These are phyloP conservation scores for Neospora caninum DNA, from an alignment of 169 alveolate species.

Conservation along the genomic window DNA sequence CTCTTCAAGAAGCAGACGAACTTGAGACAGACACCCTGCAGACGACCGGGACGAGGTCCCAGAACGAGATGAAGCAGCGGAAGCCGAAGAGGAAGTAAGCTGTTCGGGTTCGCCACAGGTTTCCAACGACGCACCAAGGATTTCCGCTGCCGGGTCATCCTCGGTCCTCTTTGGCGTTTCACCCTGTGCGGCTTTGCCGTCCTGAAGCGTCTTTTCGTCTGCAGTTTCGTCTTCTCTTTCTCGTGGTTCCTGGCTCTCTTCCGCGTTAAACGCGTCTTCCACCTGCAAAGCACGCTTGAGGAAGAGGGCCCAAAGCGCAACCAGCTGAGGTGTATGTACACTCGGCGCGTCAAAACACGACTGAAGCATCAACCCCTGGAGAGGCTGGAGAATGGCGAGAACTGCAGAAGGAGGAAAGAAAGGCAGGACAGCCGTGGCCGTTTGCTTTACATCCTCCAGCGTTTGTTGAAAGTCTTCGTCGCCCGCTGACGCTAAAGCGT, in stretches of 20 bases:
- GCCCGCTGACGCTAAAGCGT: constrained; percentile 13
- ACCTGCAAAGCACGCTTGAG: background rate
- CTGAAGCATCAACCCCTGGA: constrained; percentile 26
- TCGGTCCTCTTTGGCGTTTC: no score
- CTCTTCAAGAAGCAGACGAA: constrained; percentile 5
- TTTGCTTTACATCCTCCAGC: background rate
- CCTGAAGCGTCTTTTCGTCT: background rate
- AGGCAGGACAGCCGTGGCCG: constrained; percentile 8
- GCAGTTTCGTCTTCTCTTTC: background rate
- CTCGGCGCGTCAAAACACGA: background rate
- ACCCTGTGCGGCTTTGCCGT: background rate
- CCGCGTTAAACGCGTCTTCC: background rate
- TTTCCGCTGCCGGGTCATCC: no score
- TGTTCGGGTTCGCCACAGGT: no score
- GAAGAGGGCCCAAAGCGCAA: background rate
- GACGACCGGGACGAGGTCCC: background rate
- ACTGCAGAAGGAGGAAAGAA: background rate
- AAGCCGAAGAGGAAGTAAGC: background rate
- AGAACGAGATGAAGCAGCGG: background rate
- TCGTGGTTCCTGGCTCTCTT: background rate
- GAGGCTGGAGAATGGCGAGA: background rate
- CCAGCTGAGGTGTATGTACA: constrained; percentile 3
- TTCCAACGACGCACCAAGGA: no score
- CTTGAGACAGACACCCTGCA: background rate
- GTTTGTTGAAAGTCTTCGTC: constrained; percentile 14